Evolutionary conservation across 2,329 filamentous ascomycete genomes (phyloP).

Genomic region (Xylariomycetidae sp.): DNA sequence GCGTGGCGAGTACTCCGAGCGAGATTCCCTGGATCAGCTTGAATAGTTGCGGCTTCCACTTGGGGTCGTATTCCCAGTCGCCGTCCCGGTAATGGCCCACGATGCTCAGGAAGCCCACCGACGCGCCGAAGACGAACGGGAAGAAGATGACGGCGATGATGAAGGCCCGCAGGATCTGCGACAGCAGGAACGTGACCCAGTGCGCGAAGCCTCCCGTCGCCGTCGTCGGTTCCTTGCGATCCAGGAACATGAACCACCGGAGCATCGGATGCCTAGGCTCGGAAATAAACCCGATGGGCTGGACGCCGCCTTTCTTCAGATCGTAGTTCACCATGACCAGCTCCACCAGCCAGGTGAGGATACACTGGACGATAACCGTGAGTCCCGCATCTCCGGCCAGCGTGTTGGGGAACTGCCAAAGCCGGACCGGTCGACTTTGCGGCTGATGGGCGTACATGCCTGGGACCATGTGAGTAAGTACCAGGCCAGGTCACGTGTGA

Average conservation of each 20-base stretch:
- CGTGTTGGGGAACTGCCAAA: slow-evolving; percentile 45
- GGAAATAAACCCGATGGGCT: slow-evolving; percentile 39
- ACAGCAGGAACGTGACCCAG: slow-evolving; percentile 29
- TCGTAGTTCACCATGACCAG: slow-evolving; percentile 41
- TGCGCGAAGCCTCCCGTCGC: slow-evolving; percentile 8
- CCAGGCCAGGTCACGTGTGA: not conserved
- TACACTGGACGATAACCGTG: slow-evolving; percentile 44
- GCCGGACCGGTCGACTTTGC: slow-evolving; percentile 24
- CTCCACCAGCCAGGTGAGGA: slow-evolving; percentile 47
- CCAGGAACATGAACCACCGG: slow-evolving; percentile 41
- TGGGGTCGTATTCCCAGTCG: slow-evolving; percentile 37
- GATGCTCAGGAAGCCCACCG: slow-evolving; percentile 36
- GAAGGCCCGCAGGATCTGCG: slow-evolving; percentile 30
- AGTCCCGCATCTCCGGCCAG: slow-evolving; percentile 43
- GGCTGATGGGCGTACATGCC: slow-evolving; percentile 43
- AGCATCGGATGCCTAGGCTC: slow-evolving; percentile 28
- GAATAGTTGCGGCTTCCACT: slow-evolving; percentile 44
- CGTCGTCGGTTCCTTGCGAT: slow-evolving; percentile 19
- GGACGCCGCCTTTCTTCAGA: slow-evolving; percentile 36
- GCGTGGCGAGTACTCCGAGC: slow-evolving; percentile 40
- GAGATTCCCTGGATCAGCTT: slow-evolving; percentile 43
- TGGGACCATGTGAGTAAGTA: slow-evolving; percentile 16
- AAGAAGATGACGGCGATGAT: slow-evolving; percentile 33
- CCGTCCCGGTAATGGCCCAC: slow-evolving; percentile 31
- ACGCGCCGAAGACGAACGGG: slow-evolving; percentile 36